phyloP scores from a whole-genome alignment of 495 filamentous ascomycete species.

The Penicillium antarcticum region DNA sequence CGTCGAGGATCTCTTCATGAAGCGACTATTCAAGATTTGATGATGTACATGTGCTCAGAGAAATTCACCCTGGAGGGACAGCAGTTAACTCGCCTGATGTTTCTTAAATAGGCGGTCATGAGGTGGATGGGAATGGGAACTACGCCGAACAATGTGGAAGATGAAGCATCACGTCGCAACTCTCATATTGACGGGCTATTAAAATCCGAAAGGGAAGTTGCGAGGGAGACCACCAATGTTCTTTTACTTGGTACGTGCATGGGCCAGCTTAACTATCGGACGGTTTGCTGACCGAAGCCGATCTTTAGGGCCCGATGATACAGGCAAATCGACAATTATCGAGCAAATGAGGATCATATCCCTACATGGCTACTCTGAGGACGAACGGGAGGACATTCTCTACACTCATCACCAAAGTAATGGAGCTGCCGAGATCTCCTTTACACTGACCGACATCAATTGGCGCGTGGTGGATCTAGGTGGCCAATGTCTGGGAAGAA shows the following conservation, averaged over 20 bases:
- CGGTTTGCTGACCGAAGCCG: too few species aligned
- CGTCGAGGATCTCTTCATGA: slow-evolving; percentile 5
- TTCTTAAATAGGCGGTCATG: too few species aligned
- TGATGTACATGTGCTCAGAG: slow-evolving; percentile 7
- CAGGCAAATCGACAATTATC: too few species aligned
- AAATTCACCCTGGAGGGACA: slow-evolving; percentile 3
- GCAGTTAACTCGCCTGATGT: slow-evolving; percentile 2
- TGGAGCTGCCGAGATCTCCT: background rate
- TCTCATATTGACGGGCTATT: too few species aligned
- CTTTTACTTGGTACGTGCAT: too few species aligned
- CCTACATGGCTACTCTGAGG: background rate
- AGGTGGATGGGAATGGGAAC: too few species aligned
- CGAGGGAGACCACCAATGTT: too few species aligned
- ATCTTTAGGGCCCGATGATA: too few species aligned
- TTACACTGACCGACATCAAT: background rate
- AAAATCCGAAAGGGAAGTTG: too few species aligned
- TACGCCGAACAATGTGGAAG: too few species aligned
- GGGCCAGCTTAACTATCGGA: too few species aligned
- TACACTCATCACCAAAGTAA: background rate
- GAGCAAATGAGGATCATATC: background rate
- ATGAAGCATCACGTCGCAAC: too few species aligned
- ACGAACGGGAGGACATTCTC: background rate
- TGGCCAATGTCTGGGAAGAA: background rate
- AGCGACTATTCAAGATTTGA: slow-evolving; percentile 6
- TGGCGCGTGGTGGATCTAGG: background rate